phyloP scores from a whole-genome alignment of 495 filamentous ascomycete genomes.

The Tuber indicum region DNA sequence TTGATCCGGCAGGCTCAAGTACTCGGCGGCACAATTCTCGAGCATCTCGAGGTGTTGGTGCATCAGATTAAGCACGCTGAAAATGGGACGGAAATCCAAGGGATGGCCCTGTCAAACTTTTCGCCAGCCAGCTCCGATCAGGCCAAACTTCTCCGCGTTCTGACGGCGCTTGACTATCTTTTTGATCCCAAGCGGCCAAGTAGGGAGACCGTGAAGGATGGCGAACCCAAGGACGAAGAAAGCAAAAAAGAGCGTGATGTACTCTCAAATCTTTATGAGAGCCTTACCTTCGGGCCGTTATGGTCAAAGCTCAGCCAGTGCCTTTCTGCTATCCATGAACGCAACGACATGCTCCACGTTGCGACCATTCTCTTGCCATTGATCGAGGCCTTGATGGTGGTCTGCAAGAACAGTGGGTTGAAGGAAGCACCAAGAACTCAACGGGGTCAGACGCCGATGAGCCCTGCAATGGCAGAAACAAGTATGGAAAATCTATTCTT shows the following conservation, averaged over 20 bases:
- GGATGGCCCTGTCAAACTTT: conserved; percentile 87
- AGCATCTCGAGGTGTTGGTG: conserved; percentile 78
- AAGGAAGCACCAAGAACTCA: conserved; percentile 60
- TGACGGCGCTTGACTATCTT: conserved; percentile 91
- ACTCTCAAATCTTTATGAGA: conserved; percentile 79
- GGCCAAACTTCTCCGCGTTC: conserved; percentile 84
- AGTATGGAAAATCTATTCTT: conserved; percentile 91
- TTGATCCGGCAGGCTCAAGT: conserved; percentile 76
- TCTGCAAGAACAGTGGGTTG: conserved; percentile 90
- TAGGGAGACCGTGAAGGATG: conserved; percentile 49
- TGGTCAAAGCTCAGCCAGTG: conserved; percentile 95
- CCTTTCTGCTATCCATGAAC: conserved; percentile 75
- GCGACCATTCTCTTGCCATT: conserved; percentile 89
- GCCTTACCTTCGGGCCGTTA: conserved; percentile 76
- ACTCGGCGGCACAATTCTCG: conserved; percentile 74
- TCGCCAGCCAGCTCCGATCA: conserved; percentile 93
- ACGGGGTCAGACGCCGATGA: conserved; percentile 45
- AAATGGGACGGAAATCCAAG: conserved; percentile 88
- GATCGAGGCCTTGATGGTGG: conserved; percentile 96
- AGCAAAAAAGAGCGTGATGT: conserved; percentile 67
- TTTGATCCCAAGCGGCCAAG: conserved; percentile 66
- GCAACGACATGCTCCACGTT: conserved; percentile 91
- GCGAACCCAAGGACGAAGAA: conserved; percentile 51
- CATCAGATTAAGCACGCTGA: conserved; percentile 79
- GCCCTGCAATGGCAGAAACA: conserved; percentile 64